phyloP scores from a whole-genome alignment of 257 asterid genomes.

The Nemophila menziesii region DNA sequence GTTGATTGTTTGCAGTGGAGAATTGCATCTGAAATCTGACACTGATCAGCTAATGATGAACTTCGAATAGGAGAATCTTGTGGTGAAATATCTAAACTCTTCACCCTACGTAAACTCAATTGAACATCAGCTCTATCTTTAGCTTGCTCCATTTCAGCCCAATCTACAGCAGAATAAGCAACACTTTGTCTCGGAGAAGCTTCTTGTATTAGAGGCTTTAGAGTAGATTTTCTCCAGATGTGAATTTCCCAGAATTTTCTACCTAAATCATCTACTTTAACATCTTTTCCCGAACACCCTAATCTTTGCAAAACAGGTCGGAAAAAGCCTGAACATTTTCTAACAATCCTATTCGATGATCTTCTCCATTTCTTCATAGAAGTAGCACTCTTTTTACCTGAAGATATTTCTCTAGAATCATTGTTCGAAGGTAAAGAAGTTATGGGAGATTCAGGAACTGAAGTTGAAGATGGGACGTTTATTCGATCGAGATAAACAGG shows the following conservation, averaged over 20 bases:
- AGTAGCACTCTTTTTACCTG: neutral
- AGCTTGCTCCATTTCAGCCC: conserved; percentile 4
- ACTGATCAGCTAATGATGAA: conserved; percentile 10
- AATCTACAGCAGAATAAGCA: conserved; percentile 2
- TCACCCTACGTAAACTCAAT: neutral
- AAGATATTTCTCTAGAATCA: neutral
- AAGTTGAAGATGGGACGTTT: conserved; percentile 3
- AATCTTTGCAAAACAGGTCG: conserved; percentile 1
- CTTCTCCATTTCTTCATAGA: conserved; percentile 11
- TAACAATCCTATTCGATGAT: conserved; percentile 5
- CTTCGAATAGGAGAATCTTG: conserved; percentile 12
- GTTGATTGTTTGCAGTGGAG: conserved; percentile 30
- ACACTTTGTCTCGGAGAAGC: conserved; percentile 10
- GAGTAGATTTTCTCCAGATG: conserved; percentile 3
- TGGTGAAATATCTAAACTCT: conserved; percentile 8
- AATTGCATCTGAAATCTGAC: conserved; percentile 29
- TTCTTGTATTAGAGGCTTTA: too few species aligned
- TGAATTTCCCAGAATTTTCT: conserved; percentile 18
- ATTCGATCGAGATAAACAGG: conserved; percentile 2
- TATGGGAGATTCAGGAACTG: conserved; percentile 11
- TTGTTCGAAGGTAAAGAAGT: conserved; percentile 7
- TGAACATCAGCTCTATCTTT: conserved; percentile 1
- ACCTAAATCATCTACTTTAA: conserved; percentile 23
- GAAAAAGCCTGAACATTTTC: conserved; percentile 12
- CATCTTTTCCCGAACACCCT: conserved; percentile 19